Conservation (phyloP, 176 grass and related monocot species). For the Bromus sterilis region DNA sequence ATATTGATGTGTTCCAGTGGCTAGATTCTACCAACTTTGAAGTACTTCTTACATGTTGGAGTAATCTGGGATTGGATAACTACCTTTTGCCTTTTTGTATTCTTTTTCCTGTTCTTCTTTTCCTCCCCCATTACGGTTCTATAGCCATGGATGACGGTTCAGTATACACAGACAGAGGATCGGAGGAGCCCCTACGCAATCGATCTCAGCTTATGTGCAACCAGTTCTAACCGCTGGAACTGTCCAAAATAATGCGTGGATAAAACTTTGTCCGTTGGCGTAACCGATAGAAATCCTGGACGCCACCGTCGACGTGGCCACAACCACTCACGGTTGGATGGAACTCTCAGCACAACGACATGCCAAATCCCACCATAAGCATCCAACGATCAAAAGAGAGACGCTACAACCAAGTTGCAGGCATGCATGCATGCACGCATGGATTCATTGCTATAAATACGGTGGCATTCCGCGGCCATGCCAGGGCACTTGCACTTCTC, state of each 20-base stretch:
- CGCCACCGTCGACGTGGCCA: conserved; percentile 1
- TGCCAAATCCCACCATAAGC: conserved; percentile 24
- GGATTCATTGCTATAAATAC: conserved; percentile 36
- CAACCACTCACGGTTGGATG: conserved; percentile 19
- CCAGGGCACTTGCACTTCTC: conserved; percentile 8
- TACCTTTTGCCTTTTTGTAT: too few species aligned
- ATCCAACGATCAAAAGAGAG: background rate
- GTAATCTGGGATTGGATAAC: too few species aligned
- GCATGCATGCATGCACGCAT: background rate
- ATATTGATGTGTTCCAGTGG: too few species aligned
- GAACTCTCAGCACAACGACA: too few species aligned
- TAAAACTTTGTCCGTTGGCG: background rate
- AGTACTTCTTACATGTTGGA: too few species aligned
- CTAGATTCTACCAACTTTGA: too few species aligned
- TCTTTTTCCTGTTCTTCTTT: too few species aligned
- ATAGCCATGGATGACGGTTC: background rate
- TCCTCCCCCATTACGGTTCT: too few species aligned
- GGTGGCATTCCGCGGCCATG: background rate
- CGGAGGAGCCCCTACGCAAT: conserved; percentile 24
- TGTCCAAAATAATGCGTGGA: conserved; percentile 8
- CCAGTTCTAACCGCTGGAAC: conserved; percentile 26
- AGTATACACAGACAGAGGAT: background rate
- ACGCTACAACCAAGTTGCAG: conserved; percentile 18
- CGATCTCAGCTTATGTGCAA: conserved; percentile 1
- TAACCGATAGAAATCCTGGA: conserved; percentile 5